Percentiles rank a stretch among this genome's conserved stretches.
Conservation (phyloP, 1,284 basidiomycete species). For the Schizopora paradoxa region DNA sequence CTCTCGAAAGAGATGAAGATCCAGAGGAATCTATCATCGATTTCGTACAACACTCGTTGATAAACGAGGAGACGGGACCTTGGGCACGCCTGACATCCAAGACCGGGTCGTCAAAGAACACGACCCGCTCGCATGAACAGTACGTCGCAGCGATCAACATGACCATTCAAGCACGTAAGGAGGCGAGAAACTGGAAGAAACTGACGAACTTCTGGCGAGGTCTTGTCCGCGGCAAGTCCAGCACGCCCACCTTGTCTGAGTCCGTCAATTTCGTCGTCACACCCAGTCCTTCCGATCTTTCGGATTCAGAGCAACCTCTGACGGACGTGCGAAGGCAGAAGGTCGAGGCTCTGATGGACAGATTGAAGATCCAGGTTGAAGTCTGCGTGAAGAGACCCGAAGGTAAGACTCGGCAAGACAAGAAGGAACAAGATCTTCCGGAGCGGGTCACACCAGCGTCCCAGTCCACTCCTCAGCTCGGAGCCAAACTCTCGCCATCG, state of each 20-base stretch:
- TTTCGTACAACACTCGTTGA: not conserved
- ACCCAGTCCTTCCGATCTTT: slow-evolving; percentile 16
- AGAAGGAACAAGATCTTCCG: too few species aligned
- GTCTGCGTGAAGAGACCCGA: too few species aligned
- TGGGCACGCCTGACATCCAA: slow-evolving; percentile 4
- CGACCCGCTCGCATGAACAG: slow-evolving; percentile 10
- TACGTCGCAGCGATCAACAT: slow-evolving; percentile 12
- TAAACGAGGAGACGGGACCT: not conserved
- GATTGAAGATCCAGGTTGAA: too few species aligned
- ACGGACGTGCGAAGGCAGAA: too few species aligned
- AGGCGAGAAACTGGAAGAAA: slow-evolving; percentile 5
- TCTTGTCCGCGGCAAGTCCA: slow-evolving; percentile 1
- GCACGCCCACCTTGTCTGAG: not conserved
- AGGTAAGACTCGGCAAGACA: too few species aligned
- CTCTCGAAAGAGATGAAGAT: not conserved
- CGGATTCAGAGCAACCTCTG: slow-evolving; percentile 11
- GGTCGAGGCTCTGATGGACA: too few species aligned
- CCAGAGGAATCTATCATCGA: too few species aligned
- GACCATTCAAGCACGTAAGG: slow-evolving; percentile 9
- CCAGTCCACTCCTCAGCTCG: too few species aligned
- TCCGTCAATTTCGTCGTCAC: slow-evolving; percentile 1
- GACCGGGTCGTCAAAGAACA: not conserved
- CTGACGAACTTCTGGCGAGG: slow-evolving; percentile 13
- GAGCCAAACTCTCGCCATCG: too few species aligned
- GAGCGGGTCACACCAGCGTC: too few species aligned